Conservation (phyloP, 352 stramenopile genomes). For the Phytophthora foliorum region DNA sequence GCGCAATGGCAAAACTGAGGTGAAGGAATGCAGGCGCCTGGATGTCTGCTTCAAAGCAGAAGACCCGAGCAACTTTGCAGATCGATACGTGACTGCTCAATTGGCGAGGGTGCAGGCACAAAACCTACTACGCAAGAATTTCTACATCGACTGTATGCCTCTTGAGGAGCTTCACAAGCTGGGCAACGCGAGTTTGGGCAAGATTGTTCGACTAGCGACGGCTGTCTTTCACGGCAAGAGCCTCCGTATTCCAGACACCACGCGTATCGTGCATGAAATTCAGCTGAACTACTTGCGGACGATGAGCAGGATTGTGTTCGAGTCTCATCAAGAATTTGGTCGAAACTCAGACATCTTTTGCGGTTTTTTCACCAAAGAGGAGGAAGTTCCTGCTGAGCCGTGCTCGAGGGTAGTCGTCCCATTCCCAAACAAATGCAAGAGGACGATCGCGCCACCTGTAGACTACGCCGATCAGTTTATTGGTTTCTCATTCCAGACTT, state of each 20-base stretch:
- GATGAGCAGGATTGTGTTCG: slow-evolving; percentile 94
- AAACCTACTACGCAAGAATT: slow-evolving; percentile 73
- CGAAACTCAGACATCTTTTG: slow-evolving; percentile 72
- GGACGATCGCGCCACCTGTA: slow-evolving; percentile 56
- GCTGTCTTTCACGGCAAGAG: slow-evolving; percentile 76
- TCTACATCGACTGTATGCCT: slow-evolving; percentile 91
- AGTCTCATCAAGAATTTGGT: slow-evolving; percentile 66
- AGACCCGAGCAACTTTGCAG: slow-evolving; percentile 79
- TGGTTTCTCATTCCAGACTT: slow-evolving; percentile 89
- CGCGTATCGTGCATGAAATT: slow-evolving; percentile 88
- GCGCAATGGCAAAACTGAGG: slow-evolving; percentile 69
- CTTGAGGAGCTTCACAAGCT: slow-evolving; percentile 86
- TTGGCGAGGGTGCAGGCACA: slow-evolving; percentile 66
- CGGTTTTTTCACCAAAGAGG: slow-evolving; percentile 58
- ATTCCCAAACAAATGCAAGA: slow-evolving; percentile 27
- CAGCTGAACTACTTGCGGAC: slow-evolving; percentile 92
- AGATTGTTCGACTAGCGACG: slow-evolving; percentile 78
- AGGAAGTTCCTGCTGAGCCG: slow-evolving; percentile 47
- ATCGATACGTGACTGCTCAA: slow-evolving; percentile 77
- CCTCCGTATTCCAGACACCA: slow-evolving; percentile 75
- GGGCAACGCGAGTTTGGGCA: slow-evolving; percentile 79
- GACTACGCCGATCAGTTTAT: slow-evolving; percentile 92
- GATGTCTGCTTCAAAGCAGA: slow-evolving; percentile 89
- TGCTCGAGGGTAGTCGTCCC: slow-evolving; percentile 54
- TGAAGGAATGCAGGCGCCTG: slow-evolving; percentile 57